Base-by-base conservation (phyloP, 345 rosid genomes). In the Turnera subulata region DNA sequence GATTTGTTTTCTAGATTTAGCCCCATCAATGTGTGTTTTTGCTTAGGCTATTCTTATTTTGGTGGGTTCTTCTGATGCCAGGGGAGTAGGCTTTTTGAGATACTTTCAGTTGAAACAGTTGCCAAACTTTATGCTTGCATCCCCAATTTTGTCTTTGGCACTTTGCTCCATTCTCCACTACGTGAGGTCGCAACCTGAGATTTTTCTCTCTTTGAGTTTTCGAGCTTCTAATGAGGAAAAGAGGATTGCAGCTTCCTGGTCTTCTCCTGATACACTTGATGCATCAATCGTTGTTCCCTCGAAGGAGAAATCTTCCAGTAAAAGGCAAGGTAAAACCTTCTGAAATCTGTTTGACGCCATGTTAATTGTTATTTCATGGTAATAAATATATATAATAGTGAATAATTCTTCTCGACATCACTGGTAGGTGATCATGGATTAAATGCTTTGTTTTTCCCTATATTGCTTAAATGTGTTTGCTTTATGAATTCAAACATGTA, bases 71-170 rank as follows among this genome's bases (percentile, higher is more conserved):
- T 67, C 63, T 33, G 22, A 19, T 68, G 56, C 61, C 69, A 93
- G 99, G 94, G 84, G 89, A 67, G 94, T 83, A 58, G 99, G 99
- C 29, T 89, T 93, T 82, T 76, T 93, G 77, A 85, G 58, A 55
- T 89, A 86, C 73, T 93, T 93, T 74, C 84, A 81, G 49, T 62
- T 83, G 7, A 89, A 87, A 65, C 97, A 89, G 75, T 61, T 93
- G 71, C 99, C 99, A 50, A 93, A 89, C 74, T 93, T 93, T 84
- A 83, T 93, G 19, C 89, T 89, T 24, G 99, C 97, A 65, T 85
- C 99, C 32, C 99, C 99, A 6, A 74, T 89, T 58, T 69, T 89
- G 38, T 79, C 86, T 50, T 62, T 85, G 69, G 84, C 94, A 18
- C 59, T 85, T 53, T 89, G 80, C 76, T 82, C 88, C 11, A 77